phyloP scores from a whole-genome alignment of 257 asterid species.

The Knoxia roxburghii region DNA sequence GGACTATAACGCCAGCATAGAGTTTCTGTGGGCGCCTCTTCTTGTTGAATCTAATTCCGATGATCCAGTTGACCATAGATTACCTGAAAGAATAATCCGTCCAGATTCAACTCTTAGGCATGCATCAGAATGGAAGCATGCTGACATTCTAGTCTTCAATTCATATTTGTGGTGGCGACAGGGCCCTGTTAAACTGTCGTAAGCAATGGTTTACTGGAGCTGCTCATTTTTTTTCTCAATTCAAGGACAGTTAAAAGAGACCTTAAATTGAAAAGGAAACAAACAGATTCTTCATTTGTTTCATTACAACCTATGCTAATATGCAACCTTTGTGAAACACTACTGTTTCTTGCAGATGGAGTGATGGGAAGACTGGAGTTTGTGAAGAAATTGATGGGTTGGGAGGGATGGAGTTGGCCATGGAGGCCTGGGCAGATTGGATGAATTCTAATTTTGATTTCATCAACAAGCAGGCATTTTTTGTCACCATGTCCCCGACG shows the following conservation, averaged over 20 bases:
- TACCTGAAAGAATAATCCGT: slow-evolving; percentile 67
- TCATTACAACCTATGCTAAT: too few species aligned
- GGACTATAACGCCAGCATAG: slow-evolving; percentile 83
- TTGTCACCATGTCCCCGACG: slow-evolving; percentile 95
- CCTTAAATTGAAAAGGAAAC: too few species aligned
- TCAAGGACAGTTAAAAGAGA: too few species aligned
- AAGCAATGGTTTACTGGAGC: slow-evolving; percentile 22
- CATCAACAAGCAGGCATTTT: slow-evolving; percentile 59
- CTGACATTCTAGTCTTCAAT: slow-evolving; percentile 83
- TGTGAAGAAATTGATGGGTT: slow-evolving; percentile 77
- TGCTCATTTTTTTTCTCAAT: too few species aligned
- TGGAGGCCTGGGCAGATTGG: slow-evolving; percentile 94
- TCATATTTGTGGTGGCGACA: slow-evolving; percentile 97
- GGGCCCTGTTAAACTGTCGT: slow-evolving; percentile 75
- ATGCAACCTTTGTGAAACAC: too few species aligned
- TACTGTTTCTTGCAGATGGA: slow-evolving; percentile 53
- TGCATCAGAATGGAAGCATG: slow-evolving; percentile 76
- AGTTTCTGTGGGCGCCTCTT: slow-evolving; percentile 96
- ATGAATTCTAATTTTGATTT: slow-evolving; percentile 54
- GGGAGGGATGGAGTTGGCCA: slow-evolving; percentile 90
- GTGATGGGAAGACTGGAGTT: slow-evolving; percentile 44
- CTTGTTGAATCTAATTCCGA: slow-evolving; percentile 92
- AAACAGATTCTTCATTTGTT: too few species aligned
- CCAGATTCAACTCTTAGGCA: slow-evolving; percentile 76
- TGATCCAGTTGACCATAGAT: slow-evolving; percentile 76